Evolutionary conservation across 106 monocot genomes (phyloP), one percentile per base, ranked within the genome.

Genomic region (Allium sativum): DNA sequence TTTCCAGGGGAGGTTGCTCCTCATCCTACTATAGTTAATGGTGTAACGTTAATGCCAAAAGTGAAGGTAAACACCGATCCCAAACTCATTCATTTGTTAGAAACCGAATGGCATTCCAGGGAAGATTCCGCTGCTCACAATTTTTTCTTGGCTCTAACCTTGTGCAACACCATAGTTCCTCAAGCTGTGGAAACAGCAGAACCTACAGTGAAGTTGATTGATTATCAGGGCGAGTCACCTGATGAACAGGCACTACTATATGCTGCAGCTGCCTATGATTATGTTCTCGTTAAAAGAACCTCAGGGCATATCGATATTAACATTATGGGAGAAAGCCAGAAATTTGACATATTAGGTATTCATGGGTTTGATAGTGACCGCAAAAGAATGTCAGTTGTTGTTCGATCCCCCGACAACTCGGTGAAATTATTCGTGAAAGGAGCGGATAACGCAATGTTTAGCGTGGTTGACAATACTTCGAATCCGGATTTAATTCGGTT

Each of bases 351-450:
- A 15, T 66, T 91, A 67, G 96, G 96, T 55, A 79, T 98, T 46
- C 96, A 98, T 64, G 96, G 91, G 59, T 98, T 96, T 68, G 96
- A 96, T 66, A 96, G 96, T 68, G 96, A 96, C 31, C 73, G 96
- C 19, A 96, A 96, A 76, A 84, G 91, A 48, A 98, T 98, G 96
- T 98, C 96, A 4, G 96, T 92, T 10, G 80, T 98, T 46, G 70
- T 98, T 65, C 80, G 82, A 31, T 98, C 80, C 56, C 96, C 96
- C n/a, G 90, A 98, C 62, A 80, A 78, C 21, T 68, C 87, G 3
- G 77, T 82, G 13, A 98, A 82, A 54, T 55, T 98, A 44, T 92
- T 88, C 59, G 91, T 88, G 41, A 98, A 98, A 69, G 96, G 96
- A 54, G 96, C 96, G 40, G 96, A 98, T 64, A 91, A 69, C 64